Conservation (phyloP, 352 stramenopile genomes). For the Pythium vanterpoolii region DNA sequence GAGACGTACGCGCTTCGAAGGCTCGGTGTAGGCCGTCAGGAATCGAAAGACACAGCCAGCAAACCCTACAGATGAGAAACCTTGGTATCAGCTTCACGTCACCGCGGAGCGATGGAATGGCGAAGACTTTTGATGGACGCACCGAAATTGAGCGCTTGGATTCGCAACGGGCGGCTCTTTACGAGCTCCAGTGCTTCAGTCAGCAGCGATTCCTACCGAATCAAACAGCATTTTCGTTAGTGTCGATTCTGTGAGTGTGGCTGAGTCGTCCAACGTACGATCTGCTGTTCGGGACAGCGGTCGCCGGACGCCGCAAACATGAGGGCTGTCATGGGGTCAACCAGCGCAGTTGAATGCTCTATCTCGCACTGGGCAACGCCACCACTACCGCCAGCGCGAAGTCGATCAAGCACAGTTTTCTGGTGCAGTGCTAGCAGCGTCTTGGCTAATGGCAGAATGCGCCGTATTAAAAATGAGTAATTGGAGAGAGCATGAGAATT, state of each 20-base stretch:
- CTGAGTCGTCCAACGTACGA: slow-evolving; percentile 30
- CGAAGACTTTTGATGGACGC: background rate
- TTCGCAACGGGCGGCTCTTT: slow-evolving; percentile 38
- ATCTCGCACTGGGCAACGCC: slow-evolving; percentile 35
- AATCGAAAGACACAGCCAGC: slow-evolving; percentile 56
- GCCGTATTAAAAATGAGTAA: no score
- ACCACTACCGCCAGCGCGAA: slow-evolving; percentile 28
- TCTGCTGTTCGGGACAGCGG: slow-evolving; percentile 53
- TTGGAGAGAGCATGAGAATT: background rate
- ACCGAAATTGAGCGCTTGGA: slow-evolving; percentile 50
- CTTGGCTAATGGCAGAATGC: slow-evolving; percentile 39
- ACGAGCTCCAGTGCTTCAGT: slow-evolving; percentile 52
- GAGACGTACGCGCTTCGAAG: slow-evolving; percentile 46
- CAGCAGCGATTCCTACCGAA: slow-evolving; percentile 50
- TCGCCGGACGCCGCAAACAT: slow-evolving; percentile 59
- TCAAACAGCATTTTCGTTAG: background rate
- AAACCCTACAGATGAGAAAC: slow-evolving; percentile 37
- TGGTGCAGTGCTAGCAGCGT: slow-evolving; percentile 50
- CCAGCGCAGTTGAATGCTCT: slow-evolving; percentile 43
- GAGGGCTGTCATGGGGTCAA: slow-evolving; percentile 61
- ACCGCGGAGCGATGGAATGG: no score
- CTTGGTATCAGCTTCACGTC: background rate
- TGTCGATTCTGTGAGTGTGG: background rate
- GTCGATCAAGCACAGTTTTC: slow-evolving; percentile 33
- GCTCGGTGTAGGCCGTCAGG: slow-evolving; percentile 46